phyloP scores from a whole-genome alignment of 2,329 filamentous ascomycete species.

The Trichoderma gracile region DNA sequence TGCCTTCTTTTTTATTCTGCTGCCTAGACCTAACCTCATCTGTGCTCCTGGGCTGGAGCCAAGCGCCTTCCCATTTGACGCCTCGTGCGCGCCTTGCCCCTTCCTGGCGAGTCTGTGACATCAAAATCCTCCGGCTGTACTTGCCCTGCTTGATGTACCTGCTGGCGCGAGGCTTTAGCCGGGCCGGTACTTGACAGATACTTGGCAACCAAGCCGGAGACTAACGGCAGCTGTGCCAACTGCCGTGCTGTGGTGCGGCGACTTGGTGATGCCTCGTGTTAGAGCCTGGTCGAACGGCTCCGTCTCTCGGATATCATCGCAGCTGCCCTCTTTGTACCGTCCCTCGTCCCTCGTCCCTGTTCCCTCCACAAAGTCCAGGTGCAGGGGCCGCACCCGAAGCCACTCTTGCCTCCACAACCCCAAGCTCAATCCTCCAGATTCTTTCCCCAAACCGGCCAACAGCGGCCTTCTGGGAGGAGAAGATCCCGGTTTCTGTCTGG shows the following conservation, averaged over 20 bases:
- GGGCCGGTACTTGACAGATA: neutral
- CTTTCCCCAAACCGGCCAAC: conserved; percentile 1
- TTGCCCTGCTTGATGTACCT: neutral
- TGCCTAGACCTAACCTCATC: conserved; percentile 23
- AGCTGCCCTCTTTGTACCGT: conserved; percentile 1
- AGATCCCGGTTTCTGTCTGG: neutral
- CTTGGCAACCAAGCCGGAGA: neutral
- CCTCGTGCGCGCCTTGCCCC: conserved; percentile 22
- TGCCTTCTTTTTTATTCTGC: conserved; percentile 24
- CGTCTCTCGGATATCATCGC: neutral
- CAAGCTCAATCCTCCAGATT: conserved; percentile 17
- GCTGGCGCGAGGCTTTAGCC: too few relatives aligned
- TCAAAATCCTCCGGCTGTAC: conserved; percentile 18
- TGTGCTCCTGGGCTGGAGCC: conserved; percentile 8
- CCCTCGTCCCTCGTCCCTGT: neutral
- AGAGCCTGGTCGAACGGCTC: neutral
- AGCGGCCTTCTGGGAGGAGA: neutral
- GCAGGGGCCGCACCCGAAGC: conserved; percentile 20
- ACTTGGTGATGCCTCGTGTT: conserved; percentile 12
- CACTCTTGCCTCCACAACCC: conserved; percentile 7
- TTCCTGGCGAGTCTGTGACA: conserved; percentile 3
- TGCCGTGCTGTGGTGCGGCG: neutral
- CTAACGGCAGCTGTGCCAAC: conserved; percentile 22
- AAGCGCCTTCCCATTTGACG: conserved; percentile 26
- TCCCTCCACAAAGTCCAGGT: conserved; percentile 10